Evolutionary conservation across 225 moss, liverwort and hornwort genomes (phyloP), one percentile per base, ranked within the genome.

Genomic region (Bryoerythrophyllum caledonicum): DNA sequence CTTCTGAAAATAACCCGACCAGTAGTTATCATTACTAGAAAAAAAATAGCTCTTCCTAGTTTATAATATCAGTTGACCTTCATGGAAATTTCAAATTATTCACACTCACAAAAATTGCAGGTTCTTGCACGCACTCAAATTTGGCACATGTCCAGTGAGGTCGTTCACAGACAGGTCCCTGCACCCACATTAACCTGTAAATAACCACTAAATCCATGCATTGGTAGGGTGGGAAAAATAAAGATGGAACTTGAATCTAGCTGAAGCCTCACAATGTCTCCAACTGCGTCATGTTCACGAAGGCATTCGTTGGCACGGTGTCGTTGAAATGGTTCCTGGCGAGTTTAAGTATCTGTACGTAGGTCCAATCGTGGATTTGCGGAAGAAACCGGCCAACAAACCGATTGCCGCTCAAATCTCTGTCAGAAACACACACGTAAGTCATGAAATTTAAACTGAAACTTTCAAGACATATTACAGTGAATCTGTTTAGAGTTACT

Each of bases 351-450:
- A 19, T 58, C 49, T 65, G 75, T 2, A 80, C 9, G 8, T 35
- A 48, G 1, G 0, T 2, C 61, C 60, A 63, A 0, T 0, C 0
- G 8, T 1, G 0, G 13, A 48, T 48, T 27, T 57, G 37, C 24
- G 0, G 1, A 3, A 13, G 26, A 55, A 55, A 80, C 7, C 3
- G 26, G 3, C 70, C 75, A 23, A 40, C 35, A 70, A 70, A 75
- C 1, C 16, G 0, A 41, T 80, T 80, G 25, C 69, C 79, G n/a
- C 79, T 63, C 44, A 80, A 53, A 38, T 75, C 75, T 48, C 80
- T 79, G 74, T 13, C 23, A 52, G 67, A 38, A 8, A 38, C 38
- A 38, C 9, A 38, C 9, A 67, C 38, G 15, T 11, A 34, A 34
- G 21, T 13, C 52, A 68, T 6, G 17, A 15, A 19, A 51, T n/a